Evolutionary conservation across 106 monocot genomes (phyloP), one percentile per base, ranked within the genome.

Genomic region (Xerophyta viscosa): DNA sequence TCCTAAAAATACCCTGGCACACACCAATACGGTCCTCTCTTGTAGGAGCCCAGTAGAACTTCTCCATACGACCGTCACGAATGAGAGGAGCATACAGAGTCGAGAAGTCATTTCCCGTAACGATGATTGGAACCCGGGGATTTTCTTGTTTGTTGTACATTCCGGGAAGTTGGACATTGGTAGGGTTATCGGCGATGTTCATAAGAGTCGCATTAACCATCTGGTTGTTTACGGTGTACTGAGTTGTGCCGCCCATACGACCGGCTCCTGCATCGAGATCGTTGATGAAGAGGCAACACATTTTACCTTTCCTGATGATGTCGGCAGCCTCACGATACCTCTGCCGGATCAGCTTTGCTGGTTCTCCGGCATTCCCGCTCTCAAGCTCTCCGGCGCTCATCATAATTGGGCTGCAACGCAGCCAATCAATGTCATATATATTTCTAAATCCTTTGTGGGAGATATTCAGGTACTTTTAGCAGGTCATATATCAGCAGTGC

Each of bases 91-190:
- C 96, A 37, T 96, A 96, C 51, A 96, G 64, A 6, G 96, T 96
- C 29, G 96, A 96, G 84, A 96, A 96, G 65, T 96, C 96, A 37
- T 96, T 89, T 4, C 96, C 96, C 4, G 96, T 96, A 52, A 89
- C 89, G 12, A 96, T 76, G 66, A 96, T 82, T 0, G 96, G 96
- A 0, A 96, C 96, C 2, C 96, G 77, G 17, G 85, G 52, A 41
- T 96, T 96, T 46, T 89, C 85, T 63, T 96, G 89, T 70, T 96
- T 96, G 85, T 96, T 96, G 76, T 96, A 96, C 96, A 89, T 79
- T 1, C 96, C 96, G 0, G 96, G 96, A 43, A 96, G 81, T 76
- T 96, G 96, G 29, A 96, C 96, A 27, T 89, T 89, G 33, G 85
- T 96, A 0, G 88, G 96, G 71, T 79, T 89, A 29, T 96, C 96